phyloP scores from a whole-genome alignment of 345 rosid species.

The Boechera retrofracta region DNA sequence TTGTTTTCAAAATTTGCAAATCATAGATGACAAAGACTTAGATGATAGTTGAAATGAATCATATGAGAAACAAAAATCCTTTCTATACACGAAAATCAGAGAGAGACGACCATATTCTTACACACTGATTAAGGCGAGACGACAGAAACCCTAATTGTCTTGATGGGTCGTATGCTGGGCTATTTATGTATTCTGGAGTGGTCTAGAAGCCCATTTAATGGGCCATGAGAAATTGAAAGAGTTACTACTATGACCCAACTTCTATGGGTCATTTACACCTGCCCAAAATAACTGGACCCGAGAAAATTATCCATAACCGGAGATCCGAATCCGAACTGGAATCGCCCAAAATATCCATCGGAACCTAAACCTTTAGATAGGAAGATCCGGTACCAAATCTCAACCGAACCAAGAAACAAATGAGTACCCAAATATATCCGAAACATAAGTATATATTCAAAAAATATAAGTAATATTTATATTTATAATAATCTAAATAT shows the following conservation, averaged over 20 bases:
- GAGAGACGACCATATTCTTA: constrained; percentile 13
- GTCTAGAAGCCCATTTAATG: constrained; percentile 6
- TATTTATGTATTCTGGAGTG: not conserved
- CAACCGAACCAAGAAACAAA: no score
- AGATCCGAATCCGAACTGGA: no score
- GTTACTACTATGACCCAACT: constrained; percentile 1
- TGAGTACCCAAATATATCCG: no score
- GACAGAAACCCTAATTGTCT: constrained; percentile 31
- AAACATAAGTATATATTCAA: no score
- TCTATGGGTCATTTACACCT: not conserved
- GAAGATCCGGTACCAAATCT: no score
- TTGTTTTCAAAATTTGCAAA: not conserved
- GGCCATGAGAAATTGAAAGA: not conserved
- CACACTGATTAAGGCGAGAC: not conserved
- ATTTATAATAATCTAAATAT: no score
- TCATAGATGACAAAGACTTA: not conserved
- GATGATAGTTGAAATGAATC: not conserved
- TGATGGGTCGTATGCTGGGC: constrained; percentile 16
- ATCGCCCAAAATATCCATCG: no score
- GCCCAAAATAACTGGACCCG: no score
- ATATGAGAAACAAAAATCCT: not conserved
- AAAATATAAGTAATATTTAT: no score
- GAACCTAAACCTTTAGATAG: no score
- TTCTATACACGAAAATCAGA: not conserved
- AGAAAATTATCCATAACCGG: no score